A percentile compares a stretch with the other conserved stretches of the same genome.
phyloP scores from a whole-genome alignment of 176 grass and related monocot species.

The Cymbopogon citratus region DNA sequence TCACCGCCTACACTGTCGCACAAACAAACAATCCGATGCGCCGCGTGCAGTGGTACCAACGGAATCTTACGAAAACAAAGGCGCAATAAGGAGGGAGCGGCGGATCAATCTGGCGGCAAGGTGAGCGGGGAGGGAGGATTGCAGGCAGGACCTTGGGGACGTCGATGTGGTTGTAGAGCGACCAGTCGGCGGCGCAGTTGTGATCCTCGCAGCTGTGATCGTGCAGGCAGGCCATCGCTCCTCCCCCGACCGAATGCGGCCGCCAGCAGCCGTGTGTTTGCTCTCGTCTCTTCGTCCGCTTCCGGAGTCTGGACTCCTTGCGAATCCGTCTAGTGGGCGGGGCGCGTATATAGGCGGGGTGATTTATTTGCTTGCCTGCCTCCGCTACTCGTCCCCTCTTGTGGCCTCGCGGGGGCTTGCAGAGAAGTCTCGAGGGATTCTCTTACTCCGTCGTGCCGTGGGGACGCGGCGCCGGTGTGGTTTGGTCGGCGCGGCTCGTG shows the following conservation, averaged over 20 bases:
- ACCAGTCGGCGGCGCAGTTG: constrained; percentile 96
- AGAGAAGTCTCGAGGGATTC: constrained; percentile 14
- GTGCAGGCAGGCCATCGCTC: constrained; percentile 56
- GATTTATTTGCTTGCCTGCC: background rate
- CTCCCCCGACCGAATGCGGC: background rate
- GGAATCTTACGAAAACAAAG: background rate
- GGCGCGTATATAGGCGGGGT: background rate
- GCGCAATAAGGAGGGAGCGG: background rate
- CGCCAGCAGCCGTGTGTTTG: constrained; percentile 4
- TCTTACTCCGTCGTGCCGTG: background rate
- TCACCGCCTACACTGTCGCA: background rate
- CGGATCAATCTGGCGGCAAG: background rate
- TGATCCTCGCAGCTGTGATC: constrained; percentile 96
- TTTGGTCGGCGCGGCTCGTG: constrained; percentile 10
- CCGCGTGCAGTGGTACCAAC: background rate
- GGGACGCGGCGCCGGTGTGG: background rate
- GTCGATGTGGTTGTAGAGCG: constrained; percentile 92
- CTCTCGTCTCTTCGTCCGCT: background rate
- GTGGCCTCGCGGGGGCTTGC: background rate
- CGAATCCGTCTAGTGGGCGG: background rate
- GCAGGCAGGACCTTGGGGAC: constrained; percentile 49
- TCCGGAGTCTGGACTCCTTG: background rate
- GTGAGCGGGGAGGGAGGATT: background rate
- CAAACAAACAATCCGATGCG: background rate
- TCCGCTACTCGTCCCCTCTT: background rate